phyloP scores from a whole-genome alignment of 2,329 filamentous ascomycete genomes.

The Pezicula carpinea region DNA sequence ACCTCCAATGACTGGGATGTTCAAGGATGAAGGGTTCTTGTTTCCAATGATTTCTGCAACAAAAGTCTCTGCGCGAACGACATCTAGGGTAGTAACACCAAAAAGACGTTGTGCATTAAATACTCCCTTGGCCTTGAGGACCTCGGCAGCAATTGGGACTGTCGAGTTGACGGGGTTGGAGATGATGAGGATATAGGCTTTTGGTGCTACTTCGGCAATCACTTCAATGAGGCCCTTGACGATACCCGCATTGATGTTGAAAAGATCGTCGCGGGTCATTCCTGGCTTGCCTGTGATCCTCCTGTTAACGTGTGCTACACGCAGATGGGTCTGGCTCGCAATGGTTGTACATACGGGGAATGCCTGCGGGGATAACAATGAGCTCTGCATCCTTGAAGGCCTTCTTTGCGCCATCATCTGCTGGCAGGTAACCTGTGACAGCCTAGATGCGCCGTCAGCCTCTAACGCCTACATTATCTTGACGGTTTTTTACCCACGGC shows the following conservation, averaged over 20 bases:
- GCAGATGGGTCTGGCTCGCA: neutral
- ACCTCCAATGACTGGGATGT: slow-evolving; percentile 88
- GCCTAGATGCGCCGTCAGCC: slow-evolving; percentile 49
- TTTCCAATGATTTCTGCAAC: slow-evolving; percentile 80
- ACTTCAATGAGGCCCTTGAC: slow-evolving; percentile 90
- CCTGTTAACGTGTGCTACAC: slow-evolving; percentile 8
- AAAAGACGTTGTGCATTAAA: slow-evolving; percentile 96
- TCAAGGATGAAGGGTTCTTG: slow-evolving; percentile 76
- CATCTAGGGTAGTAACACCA: slow-evolving; percentile 96
- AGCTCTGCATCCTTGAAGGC: slow-evolving; percentile 93
- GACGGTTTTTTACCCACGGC: slow-evolving; percentile 54
- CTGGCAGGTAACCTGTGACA: slow-evolving; percentile 82
- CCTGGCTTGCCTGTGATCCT: slow-evolving; percentile 79
- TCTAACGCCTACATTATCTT: slow-evolving; percentile 25
- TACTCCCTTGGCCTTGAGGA: slow-evolving; percentile 86
- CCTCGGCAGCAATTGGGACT: slow-evolving; percentile 94
- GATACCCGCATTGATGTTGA: slow-evolving; percentile 99
- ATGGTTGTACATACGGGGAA: slow-evolving; percentile 73
- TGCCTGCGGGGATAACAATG: slow-evolving; percentile 94
- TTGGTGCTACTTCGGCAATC: slow-evolving; percentile 81
- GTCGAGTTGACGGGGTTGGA: slow-evolving; percentile 99
- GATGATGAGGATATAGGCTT: slow-evolving; percentile 94
- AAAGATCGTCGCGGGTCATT: slow-evolving; percentile 98
- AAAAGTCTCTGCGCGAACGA: slow-evolving; percentile 97
- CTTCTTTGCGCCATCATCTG: slow-evolving; percentile 77